Percentiles rank a stretch among this genome's conserved stretches.
Conservation (phyloP, 345 rosid genomes). For the Ceriops zippeliana region DNA sequence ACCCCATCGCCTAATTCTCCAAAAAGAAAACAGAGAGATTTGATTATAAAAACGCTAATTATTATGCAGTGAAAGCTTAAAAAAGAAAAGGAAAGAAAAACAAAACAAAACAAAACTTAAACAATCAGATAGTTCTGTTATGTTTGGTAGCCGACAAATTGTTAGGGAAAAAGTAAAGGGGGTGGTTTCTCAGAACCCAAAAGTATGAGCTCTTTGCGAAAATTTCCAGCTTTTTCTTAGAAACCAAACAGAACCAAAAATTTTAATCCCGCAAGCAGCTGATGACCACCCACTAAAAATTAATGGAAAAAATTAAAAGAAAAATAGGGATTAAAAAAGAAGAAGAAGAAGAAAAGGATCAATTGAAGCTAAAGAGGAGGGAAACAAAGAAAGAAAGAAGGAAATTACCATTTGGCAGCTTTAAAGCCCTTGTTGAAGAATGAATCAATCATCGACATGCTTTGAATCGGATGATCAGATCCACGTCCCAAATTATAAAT, state of each 20-base stretch:
- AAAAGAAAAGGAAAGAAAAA: not conserved
- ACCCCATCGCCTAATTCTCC: not conserved
- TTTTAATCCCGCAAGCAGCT: not conserved
- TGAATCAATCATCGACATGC: conserved; percentile 87
- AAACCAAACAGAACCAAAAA: conserved; percentile 1
- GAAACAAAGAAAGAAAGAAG: not conserved
- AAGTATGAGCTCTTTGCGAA: no score
- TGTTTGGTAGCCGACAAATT: no score
- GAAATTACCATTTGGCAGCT: conserved; percentile 72
- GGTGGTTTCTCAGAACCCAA: no score
- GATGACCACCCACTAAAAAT: no score
- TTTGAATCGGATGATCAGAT: conserved; percentile 7
- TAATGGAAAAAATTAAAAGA: not conserved
- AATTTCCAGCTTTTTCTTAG: conserved; percentile 2
- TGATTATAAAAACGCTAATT: not conserved
- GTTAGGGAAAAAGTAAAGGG: no score
- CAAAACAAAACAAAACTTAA: not conserved
- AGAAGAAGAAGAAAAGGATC: not conserved
- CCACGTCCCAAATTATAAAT: not conserved
- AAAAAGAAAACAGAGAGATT: not conserved
- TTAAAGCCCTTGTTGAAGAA: conserved; percentile 88
- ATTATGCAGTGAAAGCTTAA: not conserved
- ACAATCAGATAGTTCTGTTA: not conserved
- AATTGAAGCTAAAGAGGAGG: not conserved
- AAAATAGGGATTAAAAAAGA: no score